These are phyloP conservation scores for Mucor circinelloides DNA, from an alignment of 371 early-diverging fungal species.

Conservation along the genomic window DNA sequence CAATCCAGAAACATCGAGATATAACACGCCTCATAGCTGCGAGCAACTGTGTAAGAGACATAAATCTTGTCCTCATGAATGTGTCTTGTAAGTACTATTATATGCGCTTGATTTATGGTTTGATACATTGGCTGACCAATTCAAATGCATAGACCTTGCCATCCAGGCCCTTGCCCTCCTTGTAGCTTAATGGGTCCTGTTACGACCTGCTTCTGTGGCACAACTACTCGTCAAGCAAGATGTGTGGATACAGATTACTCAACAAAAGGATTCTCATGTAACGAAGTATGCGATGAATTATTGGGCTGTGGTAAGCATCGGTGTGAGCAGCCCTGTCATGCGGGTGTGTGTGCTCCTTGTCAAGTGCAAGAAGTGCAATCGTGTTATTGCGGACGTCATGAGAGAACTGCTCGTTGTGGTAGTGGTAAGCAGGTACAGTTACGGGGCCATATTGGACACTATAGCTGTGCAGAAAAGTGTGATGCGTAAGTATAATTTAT, in stretches of 20 bases:
- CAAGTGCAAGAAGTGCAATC: slow-evolving; percentile 52
- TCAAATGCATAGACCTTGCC: slow-evolving; percentile 66
- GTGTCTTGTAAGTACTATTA: slow-evolving; percentile 60
- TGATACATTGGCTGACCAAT: not conserved
- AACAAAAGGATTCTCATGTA: slow-evolving; percentile 66
- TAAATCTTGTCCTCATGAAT: slow-evolving; percentile 69
- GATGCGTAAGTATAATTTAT: slow-evolving; percentile 40
- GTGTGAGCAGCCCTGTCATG: slow-evolving; percentile 69
- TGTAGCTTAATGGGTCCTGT: slow-evolving; percentile 81
- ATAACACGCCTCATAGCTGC: slow-evolving; percentile 84
- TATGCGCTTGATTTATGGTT: too few species aligned
- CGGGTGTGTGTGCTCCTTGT: slow-evolving; percentile 73
- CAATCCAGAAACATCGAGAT: slow-evolving; percentile 68
- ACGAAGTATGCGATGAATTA: slow-evolving; percentile 65
- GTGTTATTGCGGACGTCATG: slow-evolving; percentile 76
- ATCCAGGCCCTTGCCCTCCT: slow-evolving; percentile 94
- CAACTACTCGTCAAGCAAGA: slow-evolving; percentile 56
- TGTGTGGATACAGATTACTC: slow-evolving; percentile 74
- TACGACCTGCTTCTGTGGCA: slow-evolving; percentile 83
- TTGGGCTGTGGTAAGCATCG: slow-evolving; percentile 75
- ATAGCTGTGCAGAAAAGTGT: slow-evolving; percentile 66
- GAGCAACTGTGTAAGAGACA: slow-evolving; percentile 73
- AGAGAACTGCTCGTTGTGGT: slow-evolving; percentile 63
- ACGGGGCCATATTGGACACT: slow-evolving; percentile 55
- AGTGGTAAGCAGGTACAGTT: slow-evolving; percentile 44